Base-by-base conservation (phyloP, 257 asterid species). In the Nicotiana tabacum region DNA sequence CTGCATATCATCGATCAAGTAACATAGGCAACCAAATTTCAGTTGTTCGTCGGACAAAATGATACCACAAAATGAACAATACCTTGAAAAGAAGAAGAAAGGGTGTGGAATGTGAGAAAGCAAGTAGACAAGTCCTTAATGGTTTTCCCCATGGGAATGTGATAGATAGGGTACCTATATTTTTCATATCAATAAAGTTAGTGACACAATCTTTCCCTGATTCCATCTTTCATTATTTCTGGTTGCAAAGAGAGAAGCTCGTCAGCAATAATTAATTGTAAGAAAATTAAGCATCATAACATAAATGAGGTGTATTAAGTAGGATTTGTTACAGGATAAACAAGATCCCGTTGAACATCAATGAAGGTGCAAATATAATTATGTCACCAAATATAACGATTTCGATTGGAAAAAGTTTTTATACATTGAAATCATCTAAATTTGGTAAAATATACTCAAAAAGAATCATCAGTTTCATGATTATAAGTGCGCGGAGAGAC, bases 21-120 rank as follows among this genome's bases (percentile, higher is more conserved):
- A 60, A 32, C 61, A 60, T 51, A 32, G 66, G 56, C 27, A 70
- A 57, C 11, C 35, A 78, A 35, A 77, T 37, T 67, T 35, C 5
- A 55, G 53, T 39, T 9, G 11, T 32, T 15, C 48, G 16, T 29
- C 74, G 80, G 62, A 39, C 5, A 55, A 30, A 32, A 30, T 11
- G 29, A 43, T 29, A 29, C 30, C 55, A 39, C 5, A 53, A 30
- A 32, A 30, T 11, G 29, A 43, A 64, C 1, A 57, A 5, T 66
- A 89, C 92, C 92, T 87, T 90, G 91, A 81, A 90, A 90, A 74
- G 92, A 88, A 37, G 92, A 88, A 30, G 92, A 90, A 72, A 90
- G 88, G 48, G 91, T 90, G 87, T 90, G 92, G 83, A 88, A 90
- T 77, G 92, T 83, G 78, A 90, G 92, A 79, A 90, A 90, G 82